Conservation (phyloP, 352 stramenopile genomes). For the Pythium dissimile region DNA sequence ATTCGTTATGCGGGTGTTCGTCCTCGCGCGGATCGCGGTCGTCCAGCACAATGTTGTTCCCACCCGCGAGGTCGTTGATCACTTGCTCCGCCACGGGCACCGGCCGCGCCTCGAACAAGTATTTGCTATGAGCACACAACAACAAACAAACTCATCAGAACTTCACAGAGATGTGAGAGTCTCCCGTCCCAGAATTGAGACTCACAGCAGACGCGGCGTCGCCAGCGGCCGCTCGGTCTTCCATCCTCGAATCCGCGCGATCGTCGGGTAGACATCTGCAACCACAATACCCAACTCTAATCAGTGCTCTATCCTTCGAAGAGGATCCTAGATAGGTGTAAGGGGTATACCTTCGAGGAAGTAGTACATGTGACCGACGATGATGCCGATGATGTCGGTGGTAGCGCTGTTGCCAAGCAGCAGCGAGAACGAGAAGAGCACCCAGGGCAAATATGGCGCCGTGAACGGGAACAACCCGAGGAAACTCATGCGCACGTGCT, state of each 20-base stretch:
- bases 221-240: slow-evolving; percentile 88
- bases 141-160: neutral
- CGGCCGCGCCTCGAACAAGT: slow-evolving; percentile 50
- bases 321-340: no score
- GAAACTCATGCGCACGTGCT: slow-evolving; percentile 97
- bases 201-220: slow-evolving; percentile 90
- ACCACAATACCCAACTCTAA: neutral
- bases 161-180: slow-evolving; percentile 1
- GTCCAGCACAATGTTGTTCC: slow-evolving; percentile 33
- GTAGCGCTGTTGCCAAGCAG: slow-evolving; percentile 93
- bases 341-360: slow-evolving; percentile 96
- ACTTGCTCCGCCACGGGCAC: slow-evolving; percentile 48
- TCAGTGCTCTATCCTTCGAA: no score
- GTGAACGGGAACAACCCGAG: slow-evolving; percentile 98
- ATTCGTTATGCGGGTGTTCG: slow-evolving; percentile 55
- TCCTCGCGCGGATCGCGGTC: slow-evolving; percentile 36
- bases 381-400: slow-evolving; percentile 99
- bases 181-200: neutral
- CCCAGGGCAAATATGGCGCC: slow-evolving; percentile 97
- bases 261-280: slow-evolving; percentile 96
- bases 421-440: slow-evolving; percentile 96
- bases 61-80: slow-evolving; percentile 52
- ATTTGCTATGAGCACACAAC: slow-evolving; percentile 36
- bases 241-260: slow-evolving; percentile 96
- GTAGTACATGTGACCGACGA: slow-evolving; percentile 99